Base-by-base conservation (phyloP, 2,329 filamentous ascomycete species). In the Xylariales sp. region DNA sequence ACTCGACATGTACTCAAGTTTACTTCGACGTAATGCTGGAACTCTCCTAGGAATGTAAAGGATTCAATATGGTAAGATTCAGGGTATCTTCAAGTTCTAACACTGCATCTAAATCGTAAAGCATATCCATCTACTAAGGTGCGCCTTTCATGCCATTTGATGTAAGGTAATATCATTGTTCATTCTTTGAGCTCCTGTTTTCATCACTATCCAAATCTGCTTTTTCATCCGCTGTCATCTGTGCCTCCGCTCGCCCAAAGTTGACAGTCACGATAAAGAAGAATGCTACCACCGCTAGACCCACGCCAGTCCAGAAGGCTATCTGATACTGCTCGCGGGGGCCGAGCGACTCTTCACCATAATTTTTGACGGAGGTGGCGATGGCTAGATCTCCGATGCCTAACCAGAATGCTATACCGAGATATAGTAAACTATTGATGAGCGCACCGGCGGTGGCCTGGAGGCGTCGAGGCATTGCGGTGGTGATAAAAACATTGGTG, bases 401-500 rank as follows among this genome's bases (percentile, higher is more conserved):
- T 5, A 94, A 83, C 80, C 89, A 89, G 59, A 94, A 84, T 0
- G 91, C 90, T 73, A 93, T 90, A 9, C 90, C 90, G 8, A 94
- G 82, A 73, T 93, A 91, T 36, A 93, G 76, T 1, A 93, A 79
- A 55, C 87, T 89, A 79, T 92, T 93, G 74, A 92, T 89, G 53
- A 94, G 78, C 0, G 89, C 91, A 0, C 91, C 91, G 0, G 91
- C 92, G 0, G 93, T 82, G 0, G 91, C 91, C 76, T 95, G 92
- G 57, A 89, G 84, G 12, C 86, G 84, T 4, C 83, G 83, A 0
- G 91, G 90, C 69, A 94, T 82, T 14, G 86, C 87, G 0, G 91
- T 93, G 0, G 91, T 93, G 77, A 93, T 91, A 79, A 92, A 94
- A 67, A 94, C 86, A 74, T 91, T 94, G 18, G 89, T 87, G 1